Conservation (phyloP, 225 moss, liverwort and hornwort genomes). For the Lunularia cruciata region DNA sequence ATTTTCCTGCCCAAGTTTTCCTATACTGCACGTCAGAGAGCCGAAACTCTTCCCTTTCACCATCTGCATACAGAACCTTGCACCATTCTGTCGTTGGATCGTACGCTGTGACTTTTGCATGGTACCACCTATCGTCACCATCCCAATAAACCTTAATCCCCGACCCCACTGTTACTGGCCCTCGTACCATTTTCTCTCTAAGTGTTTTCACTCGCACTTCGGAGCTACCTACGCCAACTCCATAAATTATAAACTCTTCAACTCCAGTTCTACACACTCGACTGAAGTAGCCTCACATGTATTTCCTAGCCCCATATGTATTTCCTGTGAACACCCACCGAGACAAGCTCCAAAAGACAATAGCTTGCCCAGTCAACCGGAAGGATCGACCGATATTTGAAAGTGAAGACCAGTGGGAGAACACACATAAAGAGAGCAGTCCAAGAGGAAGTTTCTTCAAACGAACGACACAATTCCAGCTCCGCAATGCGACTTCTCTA, state of each 20-base stretch:
- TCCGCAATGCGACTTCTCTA: neutral
- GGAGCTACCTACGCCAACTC: slow-evolving; percentile 11
- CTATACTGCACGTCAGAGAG: slow-evolving; percentile 30
- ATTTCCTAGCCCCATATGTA: neutral
- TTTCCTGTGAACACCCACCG: neutral
- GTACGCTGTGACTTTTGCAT: slow-evolving; percentile 27
- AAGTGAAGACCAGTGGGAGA: no score
- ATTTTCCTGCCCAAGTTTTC: slow-evolving; percentile 23
- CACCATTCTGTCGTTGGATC: slow-evolving; percentile 25
- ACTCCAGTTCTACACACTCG: neutral
- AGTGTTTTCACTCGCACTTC: slow-evolving; percentile 7
- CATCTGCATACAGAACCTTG: slow-evolving; percentile 40
- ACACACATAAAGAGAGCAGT: neutral
- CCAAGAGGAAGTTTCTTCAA: no score
- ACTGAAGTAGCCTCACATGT: neutral
- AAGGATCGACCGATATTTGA: no score
- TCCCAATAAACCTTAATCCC: slow-evolving; percentile 38
- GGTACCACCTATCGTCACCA: slow-evolving; percentile 41
- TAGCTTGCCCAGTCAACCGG: neutral
- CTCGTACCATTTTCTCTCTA: slow-evolving; percentile 13
- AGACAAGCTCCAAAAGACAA: neutral
- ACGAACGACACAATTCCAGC: neutral
- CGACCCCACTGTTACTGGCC: slow-evolving; percentile 22
- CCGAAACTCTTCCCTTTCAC: slow-evolving; percentile 42
- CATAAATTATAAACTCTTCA: neutral